Evolutionary conservation across 257 asterid genomes (phyloP), one percentile per base, ranked within the genome.

Genomic region (Gentiana dahurica): DNA sequence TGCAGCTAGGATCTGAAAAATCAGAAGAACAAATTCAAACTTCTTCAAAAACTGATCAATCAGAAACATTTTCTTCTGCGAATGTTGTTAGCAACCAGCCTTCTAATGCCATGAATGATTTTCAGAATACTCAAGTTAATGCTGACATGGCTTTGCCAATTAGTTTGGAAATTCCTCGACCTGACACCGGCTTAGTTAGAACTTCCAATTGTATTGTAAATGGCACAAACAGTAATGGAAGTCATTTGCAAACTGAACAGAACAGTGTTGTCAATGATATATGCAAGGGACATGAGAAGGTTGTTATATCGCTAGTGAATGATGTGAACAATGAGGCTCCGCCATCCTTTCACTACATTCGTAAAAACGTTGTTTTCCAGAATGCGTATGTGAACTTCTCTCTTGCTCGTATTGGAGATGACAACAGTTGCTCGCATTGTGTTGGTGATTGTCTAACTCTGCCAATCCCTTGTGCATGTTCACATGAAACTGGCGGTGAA

Each of bases 321-420:
- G 85, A 79, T 37, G 73, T 89, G 61, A 81, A 85, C 64, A 60
- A 70, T 53, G 87, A 72, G 65, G 39, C 24, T n/a, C 81, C 80
- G 2, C 99, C 99, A 53, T 63, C 76, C 49, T 92, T 92, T 73
- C 62, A 59, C 73, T 92, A 92, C 80, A 88, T 92, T 65, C 81
- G 85, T 15, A 77, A 82, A 62, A 92, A 75, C 74, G 83, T 77
- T 39, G 62, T 78, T 38, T 92, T 78, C 71, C 97, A 80, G 67
- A 80, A 77, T 66, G 97, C 97, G 7, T 53, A 68, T 61, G 65
- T 89, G 64, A 78, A 82, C 60, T 71, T 78, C 66, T 72, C 86
- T 64, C 70, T 92, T 68, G 94, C 95, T 66, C 84, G 85, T 71
- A 75, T 83, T 48, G 88, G 82, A 55, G 88, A 85, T 64, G 24